phyloP scores from a whole-genome alignment of 1,284 basidiomycete genomes.

The Tilletia horrida region DNA sequence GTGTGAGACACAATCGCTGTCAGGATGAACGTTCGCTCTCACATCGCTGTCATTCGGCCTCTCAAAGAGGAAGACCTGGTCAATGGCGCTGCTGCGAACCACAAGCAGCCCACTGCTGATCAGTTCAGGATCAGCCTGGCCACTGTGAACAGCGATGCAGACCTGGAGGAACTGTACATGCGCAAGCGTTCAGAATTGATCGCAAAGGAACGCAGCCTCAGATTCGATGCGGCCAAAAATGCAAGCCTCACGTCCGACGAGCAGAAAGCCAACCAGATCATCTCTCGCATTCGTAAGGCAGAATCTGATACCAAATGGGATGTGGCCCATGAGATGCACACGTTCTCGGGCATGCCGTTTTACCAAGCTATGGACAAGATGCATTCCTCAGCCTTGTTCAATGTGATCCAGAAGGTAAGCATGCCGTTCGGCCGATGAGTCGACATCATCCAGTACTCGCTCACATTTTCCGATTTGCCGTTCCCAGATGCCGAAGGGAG shows the following conservation, averaged over 20 bases:
- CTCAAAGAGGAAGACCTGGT: neutral
- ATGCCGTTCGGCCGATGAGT: neutral
- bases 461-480: neutral
- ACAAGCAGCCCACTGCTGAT: too few relatives aligned
- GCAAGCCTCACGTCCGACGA: neutral
- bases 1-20: too few relatives aligned
- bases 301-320: slow-evolving; percentile 2
- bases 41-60: neutral
- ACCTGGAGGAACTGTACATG: slow-evolving; percentile 2
- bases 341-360: slow-evolving; percentile 12
- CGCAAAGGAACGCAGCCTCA: neutral
- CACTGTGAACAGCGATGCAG: neutral
- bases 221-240: slow-evolving; percentile 5
- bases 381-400: neutral
- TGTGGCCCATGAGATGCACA: neutral
- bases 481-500: slow-evolving; percentile 38
- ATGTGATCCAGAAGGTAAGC: slow-evolving; percentile 13
- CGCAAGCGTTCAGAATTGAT: neutral
- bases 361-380: neutral
- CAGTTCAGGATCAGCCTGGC: neutral
- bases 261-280: slow-evolving; percentile 2
- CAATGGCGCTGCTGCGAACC: neutral
- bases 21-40: slow-evolving; percentile 10
- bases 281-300: neutral
- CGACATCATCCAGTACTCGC: neutral